These are phyloP conservation scores for Haplosporangium sp. DNA, from an alignment of 371 early-diverging fungal genomes.

Conservation along the genomic window DNA sequence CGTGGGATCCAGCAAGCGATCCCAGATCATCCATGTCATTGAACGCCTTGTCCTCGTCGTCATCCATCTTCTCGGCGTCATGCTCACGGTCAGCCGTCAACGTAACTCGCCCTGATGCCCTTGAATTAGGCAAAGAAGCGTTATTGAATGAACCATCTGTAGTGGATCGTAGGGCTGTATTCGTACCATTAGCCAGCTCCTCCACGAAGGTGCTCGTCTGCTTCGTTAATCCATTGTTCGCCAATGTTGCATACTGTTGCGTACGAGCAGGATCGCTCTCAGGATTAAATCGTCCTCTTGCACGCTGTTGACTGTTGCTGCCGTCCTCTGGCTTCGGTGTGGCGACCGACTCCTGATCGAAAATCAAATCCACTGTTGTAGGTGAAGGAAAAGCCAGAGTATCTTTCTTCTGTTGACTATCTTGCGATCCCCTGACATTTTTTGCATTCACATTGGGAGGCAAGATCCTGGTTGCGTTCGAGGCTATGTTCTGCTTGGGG, in stretches of 20 bases:
- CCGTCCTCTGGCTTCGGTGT: slow-evolving; percentile 25
- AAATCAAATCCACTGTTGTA: not conserved
- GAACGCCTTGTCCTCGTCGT: slow-evolving; percentile 4
- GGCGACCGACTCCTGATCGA: slow-evolving; percentile 16
- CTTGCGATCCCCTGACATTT: not conserved
- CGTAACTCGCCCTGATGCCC: not conserved
- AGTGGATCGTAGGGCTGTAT: slow-evolving; percentile 27
- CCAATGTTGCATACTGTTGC: slow-evolving; percentile 26
- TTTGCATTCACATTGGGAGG: slow-evolving; percentile 18
- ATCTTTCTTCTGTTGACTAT: not conserved
- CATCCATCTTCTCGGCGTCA: not conserved
- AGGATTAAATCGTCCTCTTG: slow-evolving; percentile 7
- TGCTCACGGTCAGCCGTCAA: not conserved
- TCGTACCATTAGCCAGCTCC: slow-evolving; percentile 39
- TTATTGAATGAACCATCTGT: slow-evolving; percentile 30
- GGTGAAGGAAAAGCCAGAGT: not conserved
- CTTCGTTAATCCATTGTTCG: slow-evolving; percentile 21
- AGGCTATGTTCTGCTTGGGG: not conserved
- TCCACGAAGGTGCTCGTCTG: slow-evolving; percentile 39
- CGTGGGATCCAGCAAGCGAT: slow-evolving; percentile 28
- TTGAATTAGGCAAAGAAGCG: slow-evolving; percentile 6
- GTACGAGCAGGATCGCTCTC: slow-evolving; percentile 22
- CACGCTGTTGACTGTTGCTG: not conserved
- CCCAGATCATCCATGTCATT: slow-evolving; percentile 30
- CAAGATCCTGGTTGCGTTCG: slow-evolving; percentile 11